These are phyloP conservation scores for Lichtheimia ornata DNA, from an alignment of 371 early-diverging fungal genomes.

Conservation along the genomic window DNA sequence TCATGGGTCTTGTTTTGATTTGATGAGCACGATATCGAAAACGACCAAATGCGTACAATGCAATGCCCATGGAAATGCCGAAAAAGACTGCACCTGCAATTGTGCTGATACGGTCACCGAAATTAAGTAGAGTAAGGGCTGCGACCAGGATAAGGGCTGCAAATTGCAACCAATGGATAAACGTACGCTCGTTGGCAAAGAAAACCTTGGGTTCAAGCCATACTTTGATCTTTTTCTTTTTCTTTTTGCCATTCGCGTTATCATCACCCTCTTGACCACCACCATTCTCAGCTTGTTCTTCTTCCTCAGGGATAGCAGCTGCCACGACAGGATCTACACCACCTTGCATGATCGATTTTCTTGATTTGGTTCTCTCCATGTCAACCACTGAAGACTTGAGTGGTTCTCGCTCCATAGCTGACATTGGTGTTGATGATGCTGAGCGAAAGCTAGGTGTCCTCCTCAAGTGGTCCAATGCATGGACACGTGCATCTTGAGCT, in stretches of 20 bases:
- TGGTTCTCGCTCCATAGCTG: too few species aligned
- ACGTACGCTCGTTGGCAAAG: conserved; percentile 94
- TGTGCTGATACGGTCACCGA: conserved; percentile 53
- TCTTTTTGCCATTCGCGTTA: conserved; percentile 20
- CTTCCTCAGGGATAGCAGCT: conserved; percentile 5
- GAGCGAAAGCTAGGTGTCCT: neutral
- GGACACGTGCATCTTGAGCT: neutral
- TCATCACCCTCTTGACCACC: conserved; percentile 3
- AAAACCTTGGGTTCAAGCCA: conserved; percentile 60
- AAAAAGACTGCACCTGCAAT: conserved; percentile 37
- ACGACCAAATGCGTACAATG: conserved; percentile 34
- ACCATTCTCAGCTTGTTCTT: conserved; percentile 1
- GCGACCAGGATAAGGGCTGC: conserved; percentile 68
- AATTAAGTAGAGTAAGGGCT: conserved; percentile 74
- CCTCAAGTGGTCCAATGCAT: neutral
- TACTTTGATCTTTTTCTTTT: conserved; percentile 23
- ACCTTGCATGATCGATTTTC: neutral
- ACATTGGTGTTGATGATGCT: conserved; percentile 1
- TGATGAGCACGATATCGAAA: conserved; percentile 38
- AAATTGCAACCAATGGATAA: conserved; percentile 83
- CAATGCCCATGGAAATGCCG: conserved; percentile 28
- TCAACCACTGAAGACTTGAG: too few species aligned
- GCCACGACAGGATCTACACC: conserved; percentile 1
- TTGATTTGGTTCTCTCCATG: neutral
- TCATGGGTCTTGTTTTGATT: conserved; percentile 26